Conservation (phyloP, 805 yeast genomes). For the Nakazawaea wyomingensis region DNA sequence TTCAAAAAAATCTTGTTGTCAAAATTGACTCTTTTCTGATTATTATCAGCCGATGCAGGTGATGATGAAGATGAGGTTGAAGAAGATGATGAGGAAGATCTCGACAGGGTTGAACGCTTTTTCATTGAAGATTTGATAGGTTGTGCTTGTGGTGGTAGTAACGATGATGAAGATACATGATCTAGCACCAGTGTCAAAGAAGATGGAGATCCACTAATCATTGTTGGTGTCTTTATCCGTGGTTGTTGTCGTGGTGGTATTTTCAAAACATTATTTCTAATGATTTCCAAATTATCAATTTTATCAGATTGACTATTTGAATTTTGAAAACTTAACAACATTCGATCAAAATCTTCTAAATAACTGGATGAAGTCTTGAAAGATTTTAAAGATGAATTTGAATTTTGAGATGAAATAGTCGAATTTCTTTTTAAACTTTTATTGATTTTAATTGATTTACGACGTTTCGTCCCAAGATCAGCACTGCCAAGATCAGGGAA, state of each 20-base stretch:
- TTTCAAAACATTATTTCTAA: constrained; percentile 14
- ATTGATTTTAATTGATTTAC: constrained; percentile 27
- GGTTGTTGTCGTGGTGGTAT: constrained; percentile 4
- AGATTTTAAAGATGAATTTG: constrained; percentile 13
- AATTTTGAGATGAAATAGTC: constrained; percentile 20
- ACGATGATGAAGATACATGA: constrained; percentile 1
- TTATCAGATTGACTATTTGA: constrained; percentile 11
- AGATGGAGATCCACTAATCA: too few species aligned
- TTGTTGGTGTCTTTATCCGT: too few species aligned
- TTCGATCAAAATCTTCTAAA: constrained; percentile 8
- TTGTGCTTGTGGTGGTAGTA: too few species aligned
- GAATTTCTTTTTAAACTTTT: constrained; percentile 32
- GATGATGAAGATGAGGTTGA: too few species aligned
- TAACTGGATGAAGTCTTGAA: constrained; percentile 12
- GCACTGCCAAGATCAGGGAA: constrained; percentile 27
- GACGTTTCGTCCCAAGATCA: constrained; percentile 25
- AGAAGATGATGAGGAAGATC: too few species aligned
- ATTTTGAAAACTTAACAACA: constrained; percentile 15
- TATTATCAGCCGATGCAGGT: too few species aligned
- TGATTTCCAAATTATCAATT: constrained; percentile 15
- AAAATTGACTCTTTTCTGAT: constrained; percentile 33
- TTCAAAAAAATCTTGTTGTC: constrained; percentile 42
- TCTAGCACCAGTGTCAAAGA: too few species aligned
- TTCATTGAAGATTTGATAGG: too few species aligned
- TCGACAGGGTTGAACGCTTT: too few species aligned